Percentiles rank a stretch among this genome's conserved stretches.
Evolutionary conservation across 169 alveolate genomes (phyloP).

Genomic region (Plasmodium cynomolgi): DNA sequence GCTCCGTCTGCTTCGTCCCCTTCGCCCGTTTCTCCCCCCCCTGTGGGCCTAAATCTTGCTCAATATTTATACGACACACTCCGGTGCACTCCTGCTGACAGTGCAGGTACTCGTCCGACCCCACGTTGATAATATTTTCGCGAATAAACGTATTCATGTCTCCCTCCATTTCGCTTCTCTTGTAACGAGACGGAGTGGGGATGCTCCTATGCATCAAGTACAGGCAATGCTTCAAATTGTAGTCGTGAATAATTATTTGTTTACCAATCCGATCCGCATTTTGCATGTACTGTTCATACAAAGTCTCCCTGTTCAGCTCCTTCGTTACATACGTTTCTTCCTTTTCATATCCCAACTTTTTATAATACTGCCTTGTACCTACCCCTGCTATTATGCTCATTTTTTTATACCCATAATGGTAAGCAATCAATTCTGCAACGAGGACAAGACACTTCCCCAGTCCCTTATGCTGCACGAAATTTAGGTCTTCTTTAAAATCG

Average conservation of each 20-base stretch:
- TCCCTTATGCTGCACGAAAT: slow-evolving; percentile 78
- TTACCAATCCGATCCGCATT: slow-evolving; percentile 31
- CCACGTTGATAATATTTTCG: slow-evolving; percentile 18
- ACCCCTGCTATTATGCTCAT: slow-evolving; percentile 99
- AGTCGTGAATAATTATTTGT: slow-evolving; percentile 18
- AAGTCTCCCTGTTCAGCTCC: slow-evolving; percentile 74
- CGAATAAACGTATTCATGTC: slow-evolving; percentile 47
- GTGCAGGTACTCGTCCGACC: background rate
- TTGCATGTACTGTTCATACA: slow-evolving; percentile 51
- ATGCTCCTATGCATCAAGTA: slow-evolving; percentile 60
- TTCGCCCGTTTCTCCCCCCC: background rate
- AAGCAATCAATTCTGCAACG: slow-evolving; percentile 84
- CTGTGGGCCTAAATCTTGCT: background rate
- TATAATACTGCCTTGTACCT: slow-evolving; percentile 99
- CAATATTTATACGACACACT: slow-evolving; percentile 14
- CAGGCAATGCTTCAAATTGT: slow-evolving; percentile 52
- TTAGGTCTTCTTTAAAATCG: slow-evolving; percentile 48
- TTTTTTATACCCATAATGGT: slow-evolving; percentile 82
- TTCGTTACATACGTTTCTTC: slow-evolving; percentile 97
- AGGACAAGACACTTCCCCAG: slow-evolving; percentile 80
- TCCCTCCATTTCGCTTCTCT: slow-evolving; percentile 51
- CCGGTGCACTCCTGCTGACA: slow-evolving; percentile 27
- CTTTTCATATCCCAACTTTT: slow-evolving; percentile 95
- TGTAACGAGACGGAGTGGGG: slow-evolving; percentile 23
- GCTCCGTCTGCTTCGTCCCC: background rate